Evolutionary conservation across 805 yeast species (phyloP).

Genomic region (Candida sonorensis): DNA sequence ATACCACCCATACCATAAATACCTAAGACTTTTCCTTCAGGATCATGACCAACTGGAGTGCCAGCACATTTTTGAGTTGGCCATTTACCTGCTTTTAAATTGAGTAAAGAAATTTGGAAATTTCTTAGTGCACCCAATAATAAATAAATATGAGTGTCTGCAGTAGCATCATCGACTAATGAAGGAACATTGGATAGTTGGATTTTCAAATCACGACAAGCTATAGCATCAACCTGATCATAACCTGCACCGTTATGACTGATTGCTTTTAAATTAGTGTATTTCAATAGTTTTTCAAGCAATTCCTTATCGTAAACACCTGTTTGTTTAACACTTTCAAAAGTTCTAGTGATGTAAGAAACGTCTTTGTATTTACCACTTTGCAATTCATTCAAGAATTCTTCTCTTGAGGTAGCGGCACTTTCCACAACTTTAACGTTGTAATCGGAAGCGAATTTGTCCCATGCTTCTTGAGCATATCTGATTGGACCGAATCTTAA

Average conservation of each 20-base stretch:
- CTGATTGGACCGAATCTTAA: slow-evolving; percentile 56
- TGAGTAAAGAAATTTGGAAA: slow-evolving; percentile 53
- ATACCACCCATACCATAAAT: slow-evolving; percentile 87
- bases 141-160: slow-evolving; percentile 47
- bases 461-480: slow-evolving; percentile 64
- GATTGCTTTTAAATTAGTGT: slow-evolving; percentile 32
- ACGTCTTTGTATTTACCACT: slow-evolving; percentile 31
- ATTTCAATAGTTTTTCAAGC: slow-evolving; percentile 26
- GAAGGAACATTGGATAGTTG: slow-evolving; percentile 48
- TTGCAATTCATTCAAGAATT: slow-evolving; percentile 32
- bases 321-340: slow-evolving; percentile 30
- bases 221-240: slow-evolving; percentile 41
- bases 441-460: slow-evolving; percentile 21
- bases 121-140: slow-evolving; percentile 47
- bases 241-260: slow-evolving; percentile 55
- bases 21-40: slow-evolving; percentile 70
- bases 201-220: slow-evolving; percentile 33
- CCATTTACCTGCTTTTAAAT: slow-evolving; percentile 59
- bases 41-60: slow-evolving; percentile 64
- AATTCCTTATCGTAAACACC: slow-evolving; percentile 42
- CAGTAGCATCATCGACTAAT: slow-evolving; percentile 48
- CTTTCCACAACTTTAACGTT: slow-evolving; percentile 41
- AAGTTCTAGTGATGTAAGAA: slow-evolving; percentile 35
- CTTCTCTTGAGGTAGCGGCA: slow-evolving; percentile 32
- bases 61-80: slow-evolving; percentile 40